Percentiles rank a stretch among this genome's conserved stretches.
phyloP scores from a whole-genome alignment of 1,139 yeast species.

The Zygosaccharomyces sapae region DNA sequence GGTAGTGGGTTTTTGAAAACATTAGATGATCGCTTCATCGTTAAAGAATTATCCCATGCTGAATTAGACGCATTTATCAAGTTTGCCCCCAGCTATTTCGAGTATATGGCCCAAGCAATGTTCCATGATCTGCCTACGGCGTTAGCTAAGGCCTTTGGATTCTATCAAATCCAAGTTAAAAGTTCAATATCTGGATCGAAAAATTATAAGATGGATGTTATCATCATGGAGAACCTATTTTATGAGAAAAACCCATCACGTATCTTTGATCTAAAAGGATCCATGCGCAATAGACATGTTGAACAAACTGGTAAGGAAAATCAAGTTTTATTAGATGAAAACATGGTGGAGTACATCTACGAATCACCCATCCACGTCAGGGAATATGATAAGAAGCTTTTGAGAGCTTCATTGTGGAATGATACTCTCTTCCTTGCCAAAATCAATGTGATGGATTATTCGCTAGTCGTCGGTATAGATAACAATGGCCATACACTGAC shows the following conservation, averaged over 20 bases:
- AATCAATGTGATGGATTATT: constrained; percentile 99
- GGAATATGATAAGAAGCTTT: constrained; percentile 81
- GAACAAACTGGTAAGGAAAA: constrained; percentile 94
- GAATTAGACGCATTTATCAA: constrained; percentile 92
- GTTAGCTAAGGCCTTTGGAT: constrained; percentile 90
- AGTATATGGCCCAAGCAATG: constrained; percentile 90
- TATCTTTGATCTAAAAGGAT: constrained; percentile 93
- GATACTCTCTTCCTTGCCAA: constrained; percentile 92
- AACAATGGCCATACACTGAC: constrained; percentile 61
- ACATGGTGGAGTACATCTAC: constrained; percentile 95
- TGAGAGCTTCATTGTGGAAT: constrained; percentile 88
- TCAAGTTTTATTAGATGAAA: constrained; percentile 91
- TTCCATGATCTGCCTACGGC: constrained; percentile 94
- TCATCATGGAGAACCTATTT: constrained; percentile 93
- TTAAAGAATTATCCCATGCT: constrained; percentile 81
- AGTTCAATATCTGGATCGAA: constrained; percentile 66
- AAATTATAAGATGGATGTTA: constrained; percentile 78
- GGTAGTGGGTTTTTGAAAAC: constrained; percentile 94
- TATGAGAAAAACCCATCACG: constrained; percentile 79
- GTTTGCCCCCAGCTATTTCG: constrained; percentile 95
- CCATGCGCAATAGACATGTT: constrained; percentile 96
- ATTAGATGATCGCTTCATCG: constrained; percentile 79
- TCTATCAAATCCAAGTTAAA: constrained; percentile 86
- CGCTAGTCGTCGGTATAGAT: constrained; percentile 88
- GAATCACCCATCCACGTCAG: constrained; percentile 93